Percentiles rank a stretch among this genome's conserved stretches.
These are phyloP conservation scores for Solanum boliviense DNA, from an alignment of 257 asterid species.

Conservation along the genomic window DNA sequence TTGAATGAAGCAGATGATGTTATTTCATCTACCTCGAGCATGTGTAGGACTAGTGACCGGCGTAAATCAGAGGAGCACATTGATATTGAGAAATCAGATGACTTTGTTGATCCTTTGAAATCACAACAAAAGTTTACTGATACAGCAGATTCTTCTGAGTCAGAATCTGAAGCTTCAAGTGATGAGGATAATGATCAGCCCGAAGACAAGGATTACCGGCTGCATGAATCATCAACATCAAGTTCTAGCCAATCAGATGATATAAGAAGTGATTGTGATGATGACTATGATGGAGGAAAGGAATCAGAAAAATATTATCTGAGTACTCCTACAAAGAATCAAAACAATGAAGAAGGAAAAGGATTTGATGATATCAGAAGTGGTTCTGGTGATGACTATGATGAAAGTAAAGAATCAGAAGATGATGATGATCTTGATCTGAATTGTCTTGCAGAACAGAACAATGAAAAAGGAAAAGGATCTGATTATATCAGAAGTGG, in stretches of 20 bases:
- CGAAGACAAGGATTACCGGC: not conserved
- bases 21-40: not conserved
- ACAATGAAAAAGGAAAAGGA: not conserved
- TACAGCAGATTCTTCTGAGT: not conserved
- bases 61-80: not conserved
- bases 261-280: not conserved
- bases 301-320: not conserved
- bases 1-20: not conserved
- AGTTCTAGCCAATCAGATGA: not conserved
- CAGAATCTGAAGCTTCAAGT: not conserved
- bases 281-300: not conserved
- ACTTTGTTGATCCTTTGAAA: not conserved
- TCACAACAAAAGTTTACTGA: not conserved
- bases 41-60: not conserved
- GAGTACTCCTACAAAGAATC: not conserved
- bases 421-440: not conserved
- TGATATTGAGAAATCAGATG: not conserved
- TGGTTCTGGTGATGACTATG: not conserved
- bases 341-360: not conserved
- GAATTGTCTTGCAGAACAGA: not conserved
- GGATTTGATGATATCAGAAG: not conserved
- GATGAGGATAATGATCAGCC: slow-evolving; percentile 12
- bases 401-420: not conserved
- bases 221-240: not conserved
- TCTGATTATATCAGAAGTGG: not conserved